These are phyloP conservation scores for Penicillium robsamsonii DNA, from an alignment of 495 filamentous ascomycete genomes.

Conservation along the genomic window DNA sequence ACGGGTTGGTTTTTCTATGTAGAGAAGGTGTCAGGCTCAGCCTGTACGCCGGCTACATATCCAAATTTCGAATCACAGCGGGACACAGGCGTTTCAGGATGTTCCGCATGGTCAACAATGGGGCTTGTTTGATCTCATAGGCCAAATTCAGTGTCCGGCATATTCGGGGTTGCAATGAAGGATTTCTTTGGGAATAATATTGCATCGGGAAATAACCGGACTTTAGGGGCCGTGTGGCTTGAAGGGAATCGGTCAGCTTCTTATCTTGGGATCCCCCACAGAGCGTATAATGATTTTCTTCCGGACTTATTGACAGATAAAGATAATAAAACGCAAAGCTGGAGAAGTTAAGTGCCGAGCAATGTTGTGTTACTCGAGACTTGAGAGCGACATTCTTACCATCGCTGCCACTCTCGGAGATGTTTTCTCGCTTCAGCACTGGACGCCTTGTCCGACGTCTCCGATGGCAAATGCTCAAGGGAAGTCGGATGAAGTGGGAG, in stretches of 20 bases:
- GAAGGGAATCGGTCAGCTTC: conserved; percentile 3
- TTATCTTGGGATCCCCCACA: conserved; percentile 3
- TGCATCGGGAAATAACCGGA: conserved; percentile 3
- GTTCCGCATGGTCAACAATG: conserved; percentile 7
- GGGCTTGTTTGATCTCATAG: neutral
- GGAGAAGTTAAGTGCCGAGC: neutral
- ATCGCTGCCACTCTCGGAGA: conserved; percentile 9
- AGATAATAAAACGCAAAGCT: neutral
- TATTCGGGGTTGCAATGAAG: neutral
- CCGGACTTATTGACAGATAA: neutral
- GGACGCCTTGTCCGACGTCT: conserved; percentile 26
- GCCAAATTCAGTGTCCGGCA: neutral
- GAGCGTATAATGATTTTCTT: neutral
- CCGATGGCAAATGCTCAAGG: neutral
- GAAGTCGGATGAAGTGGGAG: conserved; percentile 11
- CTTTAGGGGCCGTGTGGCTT: neutral
- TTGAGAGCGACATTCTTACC: neutral
- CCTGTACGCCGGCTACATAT: conserved; percentile 5
- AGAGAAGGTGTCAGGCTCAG: conserved; percentile 3
- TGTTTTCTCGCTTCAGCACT: conserved; percentile 8
- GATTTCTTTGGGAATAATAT: neutral
- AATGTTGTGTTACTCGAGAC: neutral
- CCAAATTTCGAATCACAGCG: neutral
- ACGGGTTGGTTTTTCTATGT: neutral
- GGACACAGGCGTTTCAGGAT: conserved; percentile 7